A percentile compares a stretch with the other conserved stretches of the same genome.
phyloP scores from a whole-genome alignment of 2,329 filamentous ascomycete genomes.

The Exophiala mesophila region DNA sequence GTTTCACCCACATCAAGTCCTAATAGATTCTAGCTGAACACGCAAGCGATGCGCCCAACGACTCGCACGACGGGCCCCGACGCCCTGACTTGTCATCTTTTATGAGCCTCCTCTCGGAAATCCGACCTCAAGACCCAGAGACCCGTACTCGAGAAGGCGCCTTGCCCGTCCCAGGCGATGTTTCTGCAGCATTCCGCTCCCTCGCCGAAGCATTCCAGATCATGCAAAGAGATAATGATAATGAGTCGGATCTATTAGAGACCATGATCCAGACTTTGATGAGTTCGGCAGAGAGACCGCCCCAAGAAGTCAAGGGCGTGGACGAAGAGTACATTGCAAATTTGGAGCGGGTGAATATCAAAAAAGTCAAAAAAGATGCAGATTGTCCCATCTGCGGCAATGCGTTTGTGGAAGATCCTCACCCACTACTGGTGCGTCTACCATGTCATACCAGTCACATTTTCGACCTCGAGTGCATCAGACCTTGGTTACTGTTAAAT shows the following conservation, averaged over 20 bases:
- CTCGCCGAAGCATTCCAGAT: conserved; percentile 58
- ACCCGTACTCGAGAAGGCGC: conserved; percentile 53
- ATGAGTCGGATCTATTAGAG: conserved; percentile 44
- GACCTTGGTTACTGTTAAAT: conserved; percentile 60
- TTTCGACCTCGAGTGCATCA: conserved; percentile 62
- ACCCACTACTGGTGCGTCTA: conserved; percentile 59
- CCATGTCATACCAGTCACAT: conserved; percentile 58
- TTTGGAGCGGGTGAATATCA: conserved; percentile 27
- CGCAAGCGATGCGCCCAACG: conserved; percentile 20
- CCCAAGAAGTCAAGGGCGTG: conserved; percentile 56
- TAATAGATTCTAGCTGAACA: conserved; percentile 22
- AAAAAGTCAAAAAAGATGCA: conserved; percentile 26
- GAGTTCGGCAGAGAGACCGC: conserved; percentile 53
- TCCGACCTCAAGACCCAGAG: conserved; percentile 47
- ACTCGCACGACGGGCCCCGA: conserved; percentile 35
- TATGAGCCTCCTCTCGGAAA: conserved; percentile 56
- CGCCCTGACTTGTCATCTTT: conserved; percentile 62
- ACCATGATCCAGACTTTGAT: conserved; percentile 54
- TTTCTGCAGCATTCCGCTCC: conserved; percentile 55
- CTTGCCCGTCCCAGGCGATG: conserved; percentile 55
- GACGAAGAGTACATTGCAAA: conserved; percentile 44
- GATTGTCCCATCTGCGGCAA: conserved; percentile 52
- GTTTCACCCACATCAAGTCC: background rate
- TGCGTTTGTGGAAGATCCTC: conserved; percentile 52
- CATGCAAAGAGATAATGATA: conserved; percentile 46